Percentiles rank a stretch among this genome's conserved stretches.
phyloP scores from a whole-genome alignment of 2,329 filamentous ascomycete genomes.

The Parastagonospora nodorum region DNA sequence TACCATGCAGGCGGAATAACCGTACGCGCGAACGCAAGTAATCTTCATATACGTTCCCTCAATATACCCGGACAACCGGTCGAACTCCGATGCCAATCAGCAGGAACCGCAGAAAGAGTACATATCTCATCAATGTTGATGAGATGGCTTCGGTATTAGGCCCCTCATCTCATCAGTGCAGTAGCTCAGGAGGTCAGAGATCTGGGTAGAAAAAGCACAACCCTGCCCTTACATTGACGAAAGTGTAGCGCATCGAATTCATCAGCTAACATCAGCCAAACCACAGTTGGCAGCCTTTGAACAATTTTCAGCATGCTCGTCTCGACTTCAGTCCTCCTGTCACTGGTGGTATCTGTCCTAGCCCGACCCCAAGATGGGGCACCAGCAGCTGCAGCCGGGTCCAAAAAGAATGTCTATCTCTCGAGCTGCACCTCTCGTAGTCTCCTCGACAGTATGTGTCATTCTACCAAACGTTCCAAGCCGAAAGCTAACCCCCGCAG shows the following conservation, averaged over 20 bases:
- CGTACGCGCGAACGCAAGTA: not conserved
- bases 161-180: not conserved
- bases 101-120: not conserved
- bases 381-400: conserved; percentile 2
- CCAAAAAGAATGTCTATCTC: conserved; percentile 17
- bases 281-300: not conserved
- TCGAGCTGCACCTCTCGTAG: conserved; percentile 15
- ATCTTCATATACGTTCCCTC: conserved; percentile 1
- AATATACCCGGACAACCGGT: conserved; percentile 6
- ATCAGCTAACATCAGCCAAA: not conserved
- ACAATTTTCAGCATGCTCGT: conserved; percentile 1
- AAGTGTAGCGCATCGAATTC: not conserved
- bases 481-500: not conserved
- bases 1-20: conserved; percentile 8
- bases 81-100: not conserved
- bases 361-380: conserved; percentile 1
- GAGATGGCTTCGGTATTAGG: conserved; percentile 2
- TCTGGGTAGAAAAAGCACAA: conserved; percentile 1
- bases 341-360: not conserved
- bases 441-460: conserved; percentile 2
- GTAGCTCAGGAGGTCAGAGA: not conserved
- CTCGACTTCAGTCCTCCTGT: conserved; percentile 3
- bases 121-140: conserved; percentile 4
- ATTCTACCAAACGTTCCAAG: not conserved
- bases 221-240: conserved; percentile 1